Percentiles rank a stretch among this genome's conserved stretches.
phyloP scores from a whole-genome alignment of 176 grass and related monocot genomes.

The Puccinellia tenuiflora region DNA sequence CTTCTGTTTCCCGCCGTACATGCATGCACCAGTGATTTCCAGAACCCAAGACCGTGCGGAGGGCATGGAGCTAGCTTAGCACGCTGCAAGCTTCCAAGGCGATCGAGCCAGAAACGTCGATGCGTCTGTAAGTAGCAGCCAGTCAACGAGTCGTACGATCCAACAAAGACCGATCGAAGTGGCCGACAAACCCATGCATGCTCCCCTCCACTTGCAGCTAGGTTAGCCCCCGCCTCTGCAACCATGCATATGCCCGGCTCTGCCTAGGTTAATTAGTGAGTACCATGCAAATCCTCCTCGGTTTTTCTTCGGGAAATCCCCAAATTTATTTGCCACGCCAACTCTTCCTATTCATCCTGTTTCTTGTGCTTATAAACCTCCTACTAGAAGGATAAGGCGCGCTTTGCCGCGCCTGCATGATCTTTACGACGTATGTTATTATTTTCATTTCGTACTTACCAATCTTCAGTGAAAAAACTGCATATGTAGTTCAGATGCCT shows the following conservation, averaged over 20 bases:
- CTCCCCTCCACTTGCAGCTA: constrained; percentile 30
- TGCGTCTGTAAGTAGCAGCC: constrained; percentile 27
- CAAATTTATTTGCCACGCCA: neutral
- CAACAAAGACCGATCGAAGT: constrained; percentile 39
- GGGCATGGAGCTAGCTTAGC: neutral
- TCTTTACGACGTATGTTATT: no score
- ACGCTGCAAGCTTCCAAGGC: constrained; percentile 47
- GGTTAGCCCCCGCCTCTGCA: constrained; percentile 16
- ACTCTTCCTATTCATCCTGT: neutral
- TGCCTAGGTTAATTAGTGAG: neutral
- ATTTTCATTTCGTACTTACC: no score
- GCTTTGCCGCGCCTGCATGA: no score
- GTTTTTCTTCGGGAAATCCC: neutral
- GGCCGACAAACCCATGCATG: constrained; percentile 78
- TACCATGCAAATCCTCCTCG: neutral
- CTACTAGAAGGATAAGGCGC: no score
- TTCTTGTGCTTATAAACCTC: neutral
- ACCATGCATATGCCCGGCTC: constrained; percentile 24
- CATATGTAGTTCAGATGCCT: no score
- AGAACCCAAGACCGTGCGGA: neutral
- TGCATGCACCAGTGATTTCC: constrained; percentile 16
- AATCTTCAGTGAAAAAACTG: no score
- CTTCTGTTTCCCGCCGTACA: neutral
- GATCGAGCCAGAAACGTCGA: constrained; percentile 23
- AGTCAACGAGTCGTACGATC: constrained; percentile 28